These are phyloP conservation scores for Mycosphaerella arachidis DNA, from an alignment of 2,329 filamentous ascomycete genomes.

Conservation along the genomic window DNA sequence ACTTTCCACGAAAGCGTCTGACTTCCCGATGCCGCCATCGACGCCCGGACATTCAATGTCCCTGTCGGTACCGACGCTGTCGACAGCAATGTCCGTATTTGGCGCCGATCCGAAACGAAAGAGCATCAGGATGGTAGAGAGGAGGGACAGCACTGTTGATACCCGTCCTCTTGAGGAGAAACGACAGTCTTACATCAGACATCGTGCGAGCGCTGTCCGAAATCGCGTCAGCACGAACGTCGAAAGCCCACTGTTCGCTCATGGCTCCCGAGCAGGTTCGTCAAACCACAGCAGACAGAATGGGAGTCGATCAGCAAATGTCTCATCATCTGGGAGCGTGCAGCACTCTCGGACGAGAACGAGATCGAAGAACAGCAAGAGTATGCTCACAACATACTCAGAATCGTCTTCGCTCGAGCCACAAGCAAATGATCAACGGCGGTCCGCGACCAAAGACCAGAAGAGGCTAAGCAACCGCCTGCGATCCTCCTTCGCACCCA, in stretches of 20 bases:
- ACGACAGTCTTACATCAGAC: slow-evolving; percentile 40
- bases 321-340: slow-evolving; percentile 19
- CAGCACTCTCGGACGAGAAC: slow-evolving; percentile 9
- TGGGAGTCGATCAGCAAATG: slow-evolving; percentile 17
- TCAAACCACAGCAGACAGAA: slow-evolving; percentile 16
- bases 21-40: slow-evolving; percentile 33
- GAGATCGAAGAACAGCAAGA: slow-evolving; percentile 11
- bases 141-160: slow-evolving; percentile 36
- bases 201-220: slow-evolving; percentile 32
- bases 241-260: slow-evolving; percentile 38
- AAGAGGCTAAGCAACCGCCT: slow-evolving; percentile 25
- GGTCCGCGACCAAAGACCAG: slow-evolving; percentile 15
- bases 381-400: slow-evolving; percentile 22
- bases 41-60: slow-evolving; percentile 19
- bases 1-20: slow-evolving; percentile 37
- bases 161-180: slow-evolving; percentile 38
- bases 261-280: slow-evolving; percentile 25
- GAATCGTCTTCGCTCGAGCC: slow-evolving; percentile 31
- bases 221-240: slow-evolving; percentile 28
- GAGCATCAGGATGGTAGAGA: slow-evolving; percentile 39
- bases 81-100: slow-evolving; percentile 23
- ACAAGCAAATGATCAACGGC: slow-evolving; percentile 8
- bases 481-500: slow-evolving; percentile 26
- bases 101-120: slow-evolving; percentile 31
- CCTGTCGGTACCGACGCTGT: slow-evolving; percentile 23